These are phyloP conservation scores for Cystofilobasidium bisporidii DNA, from an alignment of 768 basidiomycete genomes.

Conservation along the genomic window DNA sequence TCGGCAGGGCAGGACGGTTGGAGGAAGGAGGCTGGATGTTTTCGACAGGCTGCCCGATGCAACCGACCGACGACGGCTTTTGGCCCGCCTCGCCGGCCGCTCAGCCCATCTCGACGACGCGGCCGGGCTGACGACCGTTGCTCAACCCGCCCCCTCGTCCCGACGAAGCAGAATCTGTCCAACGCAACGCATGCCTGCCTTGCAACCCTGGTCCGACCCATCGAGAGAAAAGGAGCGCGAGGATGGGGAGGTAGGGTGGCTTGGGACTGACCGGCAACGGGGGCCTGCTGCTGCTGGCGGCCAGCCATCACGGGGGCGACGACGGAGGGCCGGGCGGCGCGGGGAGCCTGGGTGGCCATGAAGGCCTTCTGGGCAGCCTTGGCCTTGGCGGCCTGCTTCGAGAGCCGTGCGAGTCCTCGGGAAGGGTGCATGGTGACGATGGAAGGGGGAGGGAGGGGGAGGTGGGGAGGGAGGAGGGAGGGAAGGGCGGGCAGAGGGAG, in stretches of 20 bases:
- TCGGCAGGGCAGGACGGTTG: too few relatives aligned
- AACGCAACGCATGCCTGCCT: not conserved
- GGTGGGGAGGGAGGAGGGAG: conserved; percentile 4
- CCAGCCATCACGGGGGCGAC: conserved; percentile 14
- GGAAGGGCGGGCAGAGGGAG: not conserved
- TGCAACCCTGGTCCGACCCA: not conserved
- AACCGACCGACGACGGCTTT: too few relatives aligned
- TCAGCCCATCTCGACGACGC: not conserved
- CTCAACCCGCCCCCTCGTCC: too few relatives aligned
- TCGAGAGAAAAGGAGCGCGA: not conserved
- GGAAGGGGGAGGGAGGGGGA: not conserved
- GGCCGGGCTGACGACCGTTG: too few relatives aligned
- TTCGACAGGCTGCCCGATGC: not conserved
- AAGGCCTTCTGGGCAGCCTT: conserved; percentile 26
- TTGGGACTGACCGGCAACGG: conserved; percentile 17
- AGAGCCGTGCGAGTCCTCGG: conserved; percentile 19
- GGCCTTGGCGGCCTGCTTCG: conserved; percentile 26
- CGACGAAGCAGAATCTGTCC: too few relatives aligned
- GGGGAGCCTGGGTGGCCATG: conserved; percentile 16
- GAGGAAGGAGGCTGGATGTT: too few relatives aligned
- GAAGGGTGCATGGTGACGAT: conserved; percentile 21
- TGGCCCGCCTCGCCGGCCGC: not conserved
- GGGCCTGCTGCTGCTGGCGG: conserved; percentile 14
- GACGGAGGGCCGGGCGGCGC: conserved; percentile 19
- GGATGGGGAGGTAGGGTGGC: not conserved